phyloP scores from a whole-genome alignment of 129 eudicot species.

The Arctium lappa region DNA sequence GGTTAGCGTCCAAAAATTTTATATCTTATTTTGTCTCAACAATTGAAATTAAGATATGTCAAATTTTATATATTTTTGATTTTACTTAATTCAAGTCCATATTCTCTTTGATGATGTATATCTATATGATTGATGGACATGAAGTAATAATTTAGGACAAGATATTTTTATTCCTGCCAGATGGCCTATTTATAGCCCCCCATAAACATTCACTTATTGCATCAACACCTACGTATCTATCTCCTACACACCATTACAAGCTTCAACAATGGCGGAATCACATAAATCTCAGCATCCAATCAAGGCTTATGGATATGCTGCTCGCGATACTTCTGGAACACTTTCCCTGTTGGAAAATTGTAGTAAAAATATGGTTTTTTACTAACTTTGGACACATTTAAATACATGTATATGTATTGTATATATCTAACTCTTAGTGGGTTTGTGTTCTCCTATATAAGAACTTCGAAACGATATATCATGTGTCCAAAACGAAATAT shows the following conservation, averaged over 20 bases:
- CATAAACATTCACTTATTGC: background rate
- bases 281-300: conserved; percentile 36
- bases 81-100: too few species aligned
- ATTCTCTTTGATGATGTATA: too few species aligned
- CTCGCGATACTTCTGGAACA: conserved; percentile 20
- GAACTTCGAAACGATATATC: background rate
- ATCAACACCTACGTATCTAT: background rate
- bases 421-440: too few species aligned
- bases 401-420: too few species aligned
- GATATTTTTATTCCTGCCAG: too few species aligned
- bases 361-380: background rate
- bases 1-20: background rate
- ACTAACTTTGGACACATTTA: background rate
- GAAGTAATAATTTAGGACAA: too few species aligned
- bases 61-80: too few species aligned
- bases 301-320: conserved; percentile 52
- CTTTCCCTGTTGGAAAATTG: too few species aligned
- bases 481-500: too few species aligned
- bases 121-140: too few species aligned
- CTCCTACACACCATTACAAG: background rate
- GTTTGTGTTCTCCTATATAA: background rate
- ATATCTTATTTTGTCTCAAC: too few species aligned
- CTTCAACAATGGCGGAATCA: conserved; percentile 19
- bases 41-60: too few species aligned
- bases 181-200: background rate